Evolutionary conservation across 768 basidiomycete genomes (phyloP).

Genomic region (Mycena venus): DNA sequence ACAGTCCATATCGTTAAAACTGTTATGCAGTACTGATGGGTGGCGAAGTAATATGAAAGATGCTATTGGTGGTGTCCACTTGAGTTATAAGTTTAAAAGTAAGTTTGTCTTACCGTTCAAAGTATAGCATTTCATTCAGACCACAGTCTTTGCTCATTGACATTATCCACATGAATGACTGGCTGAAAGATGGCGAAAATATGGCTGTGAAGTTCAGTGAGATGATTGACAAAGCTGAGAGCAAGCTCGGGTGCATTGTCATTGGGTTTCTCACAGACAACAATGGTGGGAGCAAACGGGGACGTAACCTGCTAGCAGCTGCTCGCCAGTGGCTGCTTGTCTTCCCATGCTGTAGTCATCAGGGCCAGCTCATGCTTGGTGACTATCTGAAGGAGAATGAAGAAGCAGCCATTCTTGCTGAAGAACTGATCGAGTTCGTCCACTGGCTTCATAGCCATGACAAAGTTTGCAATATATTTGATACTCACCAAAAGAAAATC

Average conservation of each 20-base stretch:
- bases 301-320: constrained; percentile 6
- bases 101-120: background rate
- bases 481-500: too few species aligned
- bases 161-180: constrained; percentile 15
- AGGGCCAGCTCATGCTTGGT: constrained; percentile 30
- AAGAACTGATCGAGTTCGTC: constrained; percentile 24
- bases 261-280: constrained; percentile 28
- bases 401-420: constrained; percentile 10
- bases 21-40: constrained; percentile 15
- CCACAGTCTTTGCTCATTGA: constrained; percentile 13
- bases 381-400: constrained; percentile 31
- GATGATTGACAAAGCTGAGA: constrained; percentile 18
- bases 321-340: constrained; percentile 17
- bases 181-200: constrained; percentile 26
- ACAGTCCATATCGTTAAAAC: too few species aligned
- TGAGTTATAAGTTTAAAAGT: constrained; percentile 24
- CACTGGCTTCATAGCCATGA: constrained; percentile 28
- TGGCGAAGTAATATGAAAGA: constrained; percentile 23
- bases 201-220: background rate
- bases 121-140: background rate
- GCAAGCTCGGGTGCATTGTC: constrained; percentile 1
- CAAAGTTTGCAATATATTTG: background rate
- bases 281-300: constrained; percentile 31
- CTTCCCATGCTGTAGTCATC: constrained; percentile 28
- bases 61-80: constrained; percentile 5